phyloP scores from a whole-genome alignment of 2,329 filamentous ascomycete species.

The Corynespora cassiicola region DNA sequence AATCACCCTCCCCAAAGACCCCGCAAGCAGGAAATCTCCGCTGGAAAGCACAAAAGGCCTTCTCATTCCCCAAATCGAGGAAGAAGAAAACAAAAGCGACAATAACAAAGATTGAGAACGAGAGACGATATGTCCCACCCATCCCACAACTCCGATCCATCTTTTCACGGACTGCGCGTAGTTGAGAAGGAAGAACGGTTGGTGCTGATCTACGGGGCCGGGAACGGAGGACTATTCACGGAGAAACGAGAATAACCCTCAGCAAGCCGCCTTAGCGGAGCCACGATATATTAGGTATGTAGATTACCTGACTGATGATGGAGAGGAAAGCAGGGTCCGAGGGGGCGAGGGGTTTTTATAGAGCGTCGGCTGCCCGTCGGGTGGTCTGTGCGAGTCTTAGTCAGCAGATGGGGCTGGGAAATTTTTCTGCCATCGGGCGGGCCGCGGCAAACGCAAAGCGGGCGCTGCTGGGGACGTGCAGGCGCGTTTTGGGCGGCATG shows the following conservation, averaged over 20 bases:
- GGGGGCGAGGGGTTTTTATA: constrained; percentile 31
- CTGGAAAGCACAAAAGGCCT: too few species aligned
- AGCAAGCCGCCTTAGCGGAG: constrained; percentile 50
- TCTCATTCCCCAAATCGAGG: too few species aligned
- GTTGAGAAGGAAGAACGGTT: constrained; percentile 48
- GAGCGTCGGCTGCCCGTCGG: background rate
- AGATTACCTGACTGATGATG: constrained; percentile 47
- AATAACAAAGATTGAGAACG: too few species aligned
- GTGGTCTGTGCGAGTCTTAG: constrained; percentile 18
- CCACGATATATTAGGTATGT: constrained; percentile 45
- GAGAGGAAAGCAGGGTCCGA: constrained; percentile 25
- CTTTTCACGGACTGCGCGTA: constrained; percentile 47
- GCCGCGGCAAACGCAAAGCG: too few species aligned
- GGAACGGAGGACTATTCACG: constrained; percentile 52
- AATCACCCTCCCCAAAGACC: constrained; percentile 1
- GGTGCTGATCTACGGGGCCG: constrained; percentile 49
- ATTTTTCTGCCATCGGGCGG: constrained; percentile 5
- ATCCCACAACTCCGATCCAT: constrained; percentile 52
- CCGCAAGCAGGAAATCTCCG: too few species aligned
- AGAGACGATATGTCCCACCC: constrained; percentile 43
- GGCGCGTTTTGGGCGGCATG: constrained; percentile 4
- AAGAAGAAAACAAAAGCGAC: too few species aligned
- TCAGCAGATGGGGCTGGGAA: constrained; percentile 7
- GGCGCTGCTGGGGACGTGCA: constrained; percentile 1
- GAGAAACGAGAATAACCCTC: constrained; percentile 45